phyloP scores from a whole-genome alignment of 768 basidiomycete species.

The Pulveroboletus ravenelii region DNA sequence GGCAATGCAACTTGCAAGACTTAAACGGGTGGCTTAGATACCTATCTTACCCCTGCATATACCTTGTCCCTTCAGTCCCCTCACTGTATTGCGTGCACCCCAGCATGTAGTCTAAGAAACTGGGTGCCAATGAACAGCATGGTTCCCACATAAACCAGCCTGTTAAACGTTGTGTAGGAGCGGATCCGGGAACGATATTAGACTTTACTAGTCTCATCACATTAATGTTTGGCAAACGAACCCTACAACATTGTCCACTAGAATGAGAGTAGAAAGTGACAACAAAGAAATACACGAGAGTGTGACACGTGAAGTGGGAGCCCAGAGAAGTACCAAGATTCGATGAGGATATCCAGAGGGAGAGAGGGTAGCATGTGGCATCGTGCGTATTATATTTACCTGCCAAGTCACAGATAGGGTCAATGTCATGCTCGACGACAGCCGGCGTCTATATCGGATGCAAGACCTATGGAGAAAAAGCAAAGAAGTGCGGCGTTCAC shows the following conservation, averaged over 20 bases:
- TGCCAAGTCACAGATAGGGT: too few relatives aligned
- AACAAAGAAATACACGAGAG: conserved; percentile 11
- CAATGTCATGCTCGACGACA: background rate
- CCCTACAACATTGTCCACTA: conserved; percentile 12
- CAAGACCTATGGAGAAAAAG: conserved; percentile 21
- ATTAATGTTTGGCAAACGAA: background rate
- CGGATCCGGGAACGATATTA: too few relatives aligned
- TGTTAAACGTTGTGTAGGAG: too few relatives aligned
- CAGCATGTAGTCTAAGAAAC: too few relatives aligned
- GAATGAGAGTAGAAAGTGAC: background rate
- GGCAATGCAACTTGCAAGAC: too few relatives aligned
- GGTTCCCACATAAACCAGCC: too few relatives aligned
- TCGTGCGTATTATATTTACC: background rate
- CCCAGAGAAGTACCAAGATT: background rate
- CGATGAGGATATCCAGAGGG: conserved; percentile 1
- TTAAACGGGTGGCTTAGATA: too few relatives aligned
- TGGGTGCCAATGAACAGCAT: too few relatives aligned
- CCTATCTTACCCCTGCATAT: too few relatives aligned
- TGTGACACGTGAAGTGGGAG: background rate
- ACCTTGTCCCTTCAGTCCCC: too few relatives aligned
- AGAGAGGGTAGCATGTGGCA: conserved; percentile 5
- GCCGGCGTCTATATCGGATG: background rate
- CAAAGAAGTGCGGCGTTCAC: conserved; percentile 26
- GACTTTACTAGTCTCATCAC: background rate
- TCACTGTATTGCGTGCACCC: too few relatives aligned